Evolutionary conservation across 1,284 basidiomycete genomes (phyloP).

Genomic region (Rhodotorula sp.): DNA sequence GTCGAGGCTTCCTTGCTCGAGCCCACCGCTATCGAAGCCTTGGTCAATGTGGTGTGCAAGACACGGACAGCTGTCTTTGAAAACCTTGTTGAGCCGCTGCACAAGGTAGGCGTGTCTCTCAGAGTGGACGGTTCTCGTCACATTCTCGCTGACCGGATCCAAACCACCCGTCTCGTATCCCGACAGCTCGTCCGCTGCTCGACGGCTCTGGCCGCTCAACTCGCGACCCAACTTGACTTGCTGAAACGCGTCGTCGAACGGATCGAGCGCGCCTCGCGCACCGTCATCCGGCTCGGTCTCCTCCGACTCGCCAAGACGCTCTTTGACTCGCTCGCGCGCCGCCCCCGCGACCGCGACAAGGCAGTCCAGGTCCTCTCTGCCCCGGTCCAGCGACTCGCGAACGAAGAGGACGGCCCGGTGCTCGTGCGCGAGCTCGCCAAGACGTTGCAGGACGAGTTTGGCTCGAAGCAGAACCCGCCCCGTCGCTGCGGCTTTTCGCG

Average conservation of each 20-base stretch:
- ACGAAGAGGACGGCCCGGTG: slow-evolving; percentile 77
- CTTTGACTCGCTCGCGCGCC: slow-evolving; percentile 61
- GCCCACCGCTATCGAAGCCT: slow-evolving; percentile 63
- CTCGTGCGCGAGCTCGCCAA: slow-evolving; percentile 83
- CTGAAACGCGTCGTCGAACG: slow-evolving; percentile 83
- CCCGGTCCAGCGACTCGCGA: slow-evolving; percentile 72
- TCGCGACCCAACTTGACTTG: slow-evolving; percentile 72
- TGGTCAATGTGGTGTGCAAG: slow-evolving; percentile 79
- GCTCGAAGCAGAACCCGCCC: not conserved
- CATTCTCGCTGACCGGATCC: too few species aligned
- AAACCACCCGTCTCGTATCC: not conserved
- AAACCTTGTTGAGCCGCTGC: slow-evolving; percentile 77
- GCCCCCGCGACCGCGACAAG: slow-evolving; percentile 76
- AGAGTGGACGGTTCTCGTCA: not conserved
- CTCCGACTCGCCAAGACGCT: slow-evolving; percentile 79
- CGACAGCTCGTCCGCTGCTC: slow-evolving; percentile 76
- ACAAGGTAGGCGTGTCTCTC: slow-evolving; percentile 37
- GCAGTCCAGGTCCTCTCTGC: slow-evolving; percentile 72
- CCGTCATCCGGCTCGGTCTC: slow-evolving; percentile 84
- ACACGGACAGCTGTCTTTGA: slow-evolving; percentile 92
- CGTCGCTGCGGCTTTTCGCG: not conserved
- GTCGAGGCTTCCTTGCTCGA: slow-evolving; percentile 85
- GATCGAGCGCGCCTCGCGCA: slow-evolving; percentile 68
- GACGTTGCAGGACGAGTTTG: slow-evolving; percentile 57
- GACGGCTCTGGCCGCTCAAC: slow-evolving; percentile 65